These are phyloP conservation scores for Cudoniella acicularis DNA, from an alignment of 495 filamentous ascomycete species.

Conservation along the genomic window DNA sequence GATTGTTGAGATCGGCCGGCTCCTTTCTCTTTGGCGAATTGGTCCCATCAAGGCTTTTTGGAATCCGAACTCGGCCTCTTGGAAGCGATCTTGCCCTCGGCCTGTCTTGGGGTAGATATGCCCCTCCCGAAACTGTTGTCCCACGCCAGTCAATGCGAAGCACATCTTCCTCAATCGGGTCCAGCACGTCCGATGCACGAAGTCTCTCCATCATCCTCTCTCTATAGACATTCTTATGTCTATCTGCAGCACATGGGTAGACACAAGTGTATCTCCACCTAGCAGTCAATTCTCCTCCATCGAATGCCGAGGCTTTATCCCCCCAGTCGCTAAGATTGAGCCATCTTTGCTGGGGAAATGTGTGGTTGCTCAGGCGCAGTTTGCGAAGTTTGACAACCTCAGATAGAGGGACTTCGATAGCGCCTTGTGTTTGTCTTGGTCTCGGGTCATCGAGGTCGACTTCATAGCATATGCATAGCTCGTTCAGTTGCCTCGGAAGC, in stretches of 20 bases:
- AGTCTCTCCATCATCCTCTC: slow-evolving; percentile 27
- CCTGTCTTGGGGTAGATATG: slow-evolving; percentile 13
- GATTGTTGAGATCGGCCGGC: not conserved
- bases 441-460: slow-evolving; percentile 40
- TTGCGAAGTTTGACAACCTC: slow-evolving; percentile 35
- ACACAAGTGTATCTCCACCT: slow-evolving; percentile 31
- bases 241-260: slow-evolving; percentile 24
- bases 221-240: slow-evolving; percentile 20
- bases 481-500: slow-evolving; percentile 44
- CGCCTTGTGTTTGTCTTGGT: slow-evolving; percentile 35
- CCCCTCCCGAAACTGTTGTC: slow-evolving; percentile 28
- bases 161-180: slow-evolving; percentile 14
- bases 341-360: slow-evolving; percentile 31
- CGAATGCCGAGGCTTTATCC: slow-evolving; percentile 22
- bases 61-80: too few relatives aligned
- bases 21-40: not conserved
- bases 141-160: slow-evolving; percentile 30
- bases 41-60: too few relatives aligned
- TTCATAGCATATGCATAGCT: slow-evolving; percentile 48
- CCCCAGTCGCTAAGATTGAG: slow-evolving; percentile 12
- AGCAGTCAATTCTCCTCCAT: slow-evolving; percentile 26
- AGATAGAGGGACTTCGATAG: slow-evolving; percentile 37
- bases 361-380: slow-evolving; percentile 49
- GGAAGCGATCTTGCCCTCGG: not conserved
- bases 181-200: slow-evolving; percentile 18